Percentiles rank a stretch among this genome's conserved stretches.
Evolutionary conservation across 2,329 filamentous ascomycete genomes (phyloP).

Genomic region (Diaporthe citriasiana): DNA sequence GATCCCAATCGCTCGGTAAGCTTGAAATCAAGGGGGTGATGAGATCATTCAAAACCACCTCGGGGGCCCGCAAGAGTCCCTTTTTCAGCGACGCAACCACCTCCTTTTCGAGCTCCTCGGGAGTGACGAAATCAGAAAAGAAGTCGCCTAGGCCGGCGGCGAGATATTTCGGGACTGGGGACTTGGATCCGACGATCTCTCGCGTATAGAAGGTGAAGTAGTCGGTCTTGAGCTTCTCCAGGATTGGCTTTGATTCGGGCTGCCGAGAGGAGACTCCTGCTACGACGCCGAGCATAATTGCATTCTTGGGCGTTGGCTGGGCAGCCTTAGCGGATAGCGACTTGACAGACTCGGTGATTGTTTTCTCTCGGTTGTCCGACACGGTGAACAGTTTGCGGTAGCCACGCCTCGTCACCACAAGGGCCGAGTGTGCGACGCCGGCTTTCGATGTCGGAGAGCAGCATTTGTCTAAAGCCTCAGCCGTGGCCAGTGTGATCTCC

Average conservation of each 20-base stretch:
- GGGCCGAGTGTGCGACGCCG: constrained; percentile 78
- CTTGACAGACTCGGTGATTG: constrained; percentile 73
- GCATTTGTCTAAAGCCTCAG: constrained; percentile 83
- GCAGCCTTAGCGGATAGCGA: constrained; percentile 77
- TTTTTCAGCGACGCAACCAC: constrained; percentile 89
- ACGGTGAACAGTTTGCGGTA: constrained; percentile 80
- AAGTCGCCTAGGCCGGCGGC: constrained; percentile 84
- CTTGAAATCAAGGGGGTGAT: constrained; percentile 80
- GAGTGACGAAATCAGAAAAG: constrained; percentile 80
- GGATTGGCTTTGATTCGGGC: constrained; percentile 69
- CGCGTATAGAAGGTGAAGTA: constrained; percentile 88
- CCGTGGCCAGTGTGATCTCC: constrained; percentile 77
- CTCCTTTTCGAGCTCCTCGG: constrained; percentile 81
- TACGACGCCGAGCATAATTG: constrained; percentile 85
- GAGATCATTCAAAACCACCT: constrained; percentile 86
- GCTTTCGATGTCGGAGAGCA: constrained; percentile 74
- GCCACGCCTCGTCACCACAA: constrained; percentile 83
- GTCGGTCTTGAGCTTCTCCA: constrained; percentile 77
- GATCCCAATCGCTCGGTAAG: constrained; percentile 78
- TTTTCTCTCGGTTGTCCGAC: constrained; percentile 69
- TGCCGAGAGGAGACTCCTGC: constrained; percentile 88
- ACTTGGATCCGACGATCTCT: constrained; percentile 86
- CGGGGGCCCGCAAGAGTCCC: constrained; percentile 87
- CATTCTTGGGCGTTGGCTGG: constrained; percentile 76
- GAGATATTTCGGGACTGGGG: constrained; percentile 78